Percentiles rank a stretch among this genome's conserved stretches.
phyloP scores from a whole-genome alignment of 768 basidiomycete genomes.

The Lyophyllum semitale region DNA sequence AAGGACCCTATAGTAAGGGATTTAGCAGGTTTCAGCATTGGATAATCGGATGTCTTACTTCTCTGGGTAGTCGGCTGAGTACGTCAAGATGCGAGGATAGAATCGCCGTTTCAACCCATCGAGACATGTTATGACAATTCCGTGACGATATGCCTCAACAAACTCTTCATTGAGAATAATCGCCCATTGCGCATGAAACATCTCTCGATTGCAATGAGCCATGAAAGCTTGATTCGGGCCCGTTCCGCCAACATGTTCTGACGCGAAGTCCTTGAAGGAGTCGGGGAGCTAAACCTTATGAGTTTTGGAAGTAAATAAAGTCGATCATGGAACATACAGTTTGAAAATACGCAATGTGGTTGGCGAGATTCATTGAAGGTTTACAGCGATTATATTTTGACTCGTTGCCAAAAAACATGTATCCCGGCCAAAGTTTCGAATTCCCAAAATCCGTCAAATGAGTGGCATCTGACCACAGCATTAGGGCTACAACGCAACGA shows the following conservation, averaged over 20 bases:
- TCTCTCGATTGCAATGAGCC: constrained; percentile 24
- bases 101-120: constrained; percentile 23
- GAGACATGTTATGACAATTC: constrained; percentile 20
- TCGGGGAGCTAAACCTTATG: constrained; percentile 5
- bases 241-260: neutral
- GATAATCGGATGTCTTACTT: constrained; percentile 19
- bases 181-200: constrained; percentile 27
- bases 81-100: constrained; percentile 27
- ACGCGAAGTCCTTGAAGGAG: constrained; percentile 6
- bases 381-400: constrained; percentile 33
- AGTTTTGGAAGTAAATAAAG: neutral
- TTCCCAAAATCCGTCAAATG: constrained; percentile 29
- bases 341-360: constrained; percentile 29
- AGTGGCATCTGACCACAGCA: constrained; percentile 30
- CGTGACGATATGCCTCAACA: constrained; percentile 23
- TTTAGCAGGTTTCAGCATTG: neutral
- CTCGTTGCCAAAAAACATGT: constrained; percentile 32
- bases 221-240: constrained; percentile 1
- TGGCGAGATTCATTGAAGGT: constrained; percentile 18
- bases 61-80: constrained; percentile 33
- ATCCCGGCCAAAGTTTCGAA: constrained; percentile 33
- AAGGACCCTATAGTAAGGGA: constrained; percentile 12
- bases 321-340: constrained; percentile 21
- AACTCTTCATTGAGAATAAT: constrained; percentile 24
- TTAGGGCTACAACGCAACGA: constrained; percentile 15